These are phyloP conservation scores for Cyclocybe aegerita DNA, from an alignment of 768 basidiomycete genomes.

Conservation along the genomic window DNA sequence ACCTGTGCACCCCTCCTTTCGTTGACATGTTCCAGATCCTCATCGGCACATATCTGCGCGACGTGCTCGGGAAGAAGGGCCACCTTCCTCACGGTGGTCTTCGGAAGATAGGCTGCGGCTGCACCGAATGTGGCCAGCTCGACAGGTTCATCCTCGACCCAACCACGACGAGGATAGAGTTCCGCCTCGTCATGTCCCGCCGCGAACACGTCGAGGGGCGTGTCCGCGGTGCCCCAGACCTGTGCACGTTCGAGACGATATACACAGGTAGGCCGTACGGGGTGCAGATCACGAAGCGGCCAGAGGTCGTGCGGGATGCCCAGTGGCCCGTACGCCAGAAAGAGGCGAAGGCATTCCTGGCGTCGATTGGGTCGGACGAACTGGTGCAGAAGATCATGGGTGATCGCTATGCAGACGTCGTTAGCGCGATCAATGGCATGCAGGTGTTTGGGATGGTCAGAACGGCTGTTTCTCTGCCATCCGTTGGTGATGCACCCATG, in stretches of 20 bases:
- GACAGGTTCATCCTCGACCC: constrained; percentile 26
- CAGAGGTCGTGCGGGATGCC: constrained; percentile 16
- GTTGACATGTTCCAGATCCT: constrained; percentile 25
- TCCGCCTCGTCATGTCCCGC: constrained; percentile 16
- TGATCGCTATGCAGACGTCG: constrained; percentile 26
- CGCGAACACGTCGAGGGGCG: constrained; percentile 24
- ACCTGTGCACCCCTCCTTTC: constrained; percentile 26
- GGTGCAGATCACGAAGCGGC: constrained; percentile 25
- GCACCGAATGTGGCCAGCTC: constrained; percentile 24
- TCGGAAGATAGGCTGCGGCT: constrained; percentile 33
- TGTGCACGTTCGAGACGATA: constrained; percentile 24
- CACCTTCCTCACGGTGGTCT: constrained; percentile 9
- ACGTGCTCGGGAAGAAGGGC: constrained; percentile 24
- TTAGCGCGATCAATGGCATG: constrained; percentile 23
- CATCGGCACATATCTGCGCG: constrained; percentile 26
- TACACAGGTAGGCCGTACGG: constrained; percentile 25
- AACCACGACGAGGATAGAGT: constrained; percentile 7
- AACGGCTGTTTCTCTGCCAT: not conserved
- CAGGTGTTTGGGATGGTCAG: constrained; percentile 14
- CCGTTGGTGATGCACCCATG: not conserved
- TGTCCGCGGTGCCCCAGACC: constrained; percentile 17
- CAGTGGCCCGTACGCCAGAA: constrained; percentile 23
- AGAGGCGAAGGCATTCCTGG: constrained; percentile 24
- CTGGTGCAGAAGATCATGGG: constrained; percentile 30
- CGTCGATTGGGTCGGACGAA: constrained; percentile 24